Conservation (phyloP, 208 protist genomes). For the Trypanosoma platydactyli region DNA sequence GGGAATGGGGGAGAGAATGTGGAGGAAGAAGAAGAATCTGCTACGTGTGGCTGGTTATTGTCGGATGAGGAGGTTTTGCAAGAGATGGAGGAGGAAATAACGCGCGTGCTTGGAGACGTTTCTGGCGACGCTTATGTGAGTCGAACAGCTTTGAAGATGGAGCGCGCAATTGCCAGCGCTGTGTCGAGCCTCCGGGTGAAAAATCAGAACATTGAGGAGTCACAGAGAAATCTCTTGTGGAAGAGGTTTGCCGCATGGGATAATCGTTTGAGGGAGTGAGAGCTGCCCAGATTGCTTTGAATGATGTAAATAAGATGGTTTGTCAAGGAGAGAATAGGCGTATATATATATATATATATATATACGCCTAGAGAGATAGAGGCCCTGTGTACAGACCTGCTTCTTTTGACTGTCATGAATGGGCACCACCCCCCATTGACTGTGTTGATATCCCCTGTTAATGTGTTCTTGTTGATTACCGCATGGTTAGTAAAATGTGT, state of each 20-base stretch:
- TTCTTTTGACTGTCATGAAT: too few species aligned
- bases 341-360: slow-evolving; percentile 6
- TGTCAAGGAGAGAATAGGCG: not conserved
- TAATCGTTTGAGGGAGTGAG: slow-evolving; percentile 25
- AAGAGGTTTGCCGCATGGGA: slow-evolving; percentile 72
- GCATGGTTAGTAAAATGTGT: slow-evolving; percentile 9
- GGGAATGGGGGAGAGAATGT: slow-evolving; percentile 10
- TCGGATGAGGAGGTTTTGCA: slow-evolving; percentile 70
- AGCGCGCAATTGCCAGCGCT: slow-evolving; percentile 38
- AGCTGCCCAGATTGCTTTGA: not conserved
- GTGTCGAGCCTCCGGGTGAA: slow-evolving; percentile 34
- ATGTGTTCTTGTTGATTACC: not conserved
- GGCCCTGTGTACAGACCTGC: too few species aligned
- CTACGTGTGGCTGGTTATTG: slow-evolving; percentile 33
- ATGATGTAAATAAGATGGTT: not conserved
- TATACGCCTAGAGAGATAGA: not conserved
- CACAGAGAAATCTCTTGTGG: slow-evolving; percentile 42
- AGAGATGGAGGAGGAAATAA: slow-evolving; percentile 81
- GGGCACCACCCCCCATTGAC: too few species aligned
- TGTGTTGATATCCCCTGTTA: too few species aligned
- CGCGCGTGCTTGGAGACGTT: slow-evolving; percentile 44
- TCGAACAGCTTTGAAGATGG: slow-evolving; percentile 29
- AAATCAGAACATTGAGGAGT: not conserved
- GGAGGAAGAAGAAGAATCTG: slow-evolving; percentile 1
- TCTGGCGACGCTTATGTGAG: slow-evolving; percentile 4